Evolutionary conservation across 1,284 basidiomycete species (phyloP).

Genomic region (Polyporus tsugae): DNA sequence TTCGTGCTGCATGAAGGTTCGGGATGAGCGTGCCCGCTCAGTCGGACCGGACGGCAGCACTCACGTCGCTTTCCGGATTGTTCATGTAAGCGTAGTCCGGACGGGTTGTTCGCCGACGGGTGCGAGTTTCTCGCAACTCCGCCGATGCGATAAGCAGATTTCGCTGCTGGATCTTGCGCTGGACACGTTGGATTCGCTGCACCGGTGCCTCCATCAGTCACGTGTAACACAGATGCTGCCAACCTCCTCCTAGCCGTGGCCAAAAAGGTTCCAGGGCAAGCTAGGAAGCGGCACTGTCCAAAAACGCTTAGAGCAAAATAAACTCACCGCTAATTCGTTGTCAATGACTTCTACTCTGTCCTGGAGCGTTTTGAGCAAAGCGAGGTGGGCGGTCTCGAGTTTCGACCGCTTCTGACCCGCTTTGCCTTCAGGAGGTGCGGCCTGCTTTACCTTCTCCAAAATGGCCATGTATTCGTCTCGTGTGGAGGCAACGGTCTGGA

Average conservation of each 20-base stretch:
- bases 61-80: conserved; percentile 68
- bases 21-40: conserved; percentile 33
- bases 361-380: conserved; percentile 69
- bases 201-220: conserved; percentile 34
- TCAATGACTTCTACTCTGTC: conserved; percentile 70
- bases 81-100: conserved; percentile 83
- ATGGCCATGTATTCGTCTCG: conserved; percentile 72
- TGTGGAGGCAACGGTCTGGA: conserved; percentile 72
- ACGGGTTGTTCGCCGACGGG: conserved; percentile 69
- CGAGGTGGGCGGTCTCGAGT: conserved; percentile 62
- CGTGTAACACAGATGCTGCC: conserved; percentile 26
- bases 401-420: conserved; percentile 59
- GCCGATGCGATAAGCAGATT: conserved; percentile 72
- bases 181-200: conserved; percentile 73
- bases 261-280: not conserved
- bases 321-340: conserved; percentile 72
- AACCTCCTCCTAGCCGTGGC: conserved; percentile 13
- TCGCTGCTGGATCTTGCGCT: conserved; percentile 73
- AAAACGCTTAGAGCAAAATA: not conserved
- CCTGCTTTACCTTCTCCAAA: conserved; percentile 66
- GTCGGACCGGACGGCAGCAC: conserved; percentile 37
- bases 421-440: conserved; percentile 56
- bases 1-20: conserved; percentile 59
- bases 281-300: not conserved
- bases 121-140: conserved; percentile 79